Evolutionary conservation across 2,329 filamentous ascomycete genomes (phyloP).

Genomic region (Sporothrix pseudoabietina): DNA sequence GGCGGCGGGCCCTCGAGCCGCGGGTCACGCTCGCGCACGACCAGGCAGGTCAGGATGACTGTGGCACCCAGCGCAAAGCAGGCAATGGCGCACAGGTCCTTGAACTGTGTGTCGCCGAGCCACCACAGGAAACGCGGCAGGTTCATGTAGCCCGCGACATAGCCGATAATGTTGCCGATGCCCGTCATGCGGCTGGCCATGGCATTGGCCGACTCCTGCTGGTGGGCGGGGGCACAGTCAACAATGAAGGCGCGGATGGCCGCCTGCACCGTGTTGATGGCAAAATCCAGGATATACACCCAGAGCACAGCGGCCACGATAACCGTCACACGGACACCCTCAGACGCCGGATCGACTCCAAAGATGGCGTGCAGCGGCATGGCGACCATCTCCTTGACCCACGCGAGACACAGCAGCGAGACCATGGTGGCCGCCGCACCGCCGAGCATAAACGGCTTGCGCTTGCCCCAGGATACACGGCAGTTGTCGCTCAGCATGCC

Average conservation of each 20-base stretch:
- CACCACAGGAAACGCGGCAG: conserved; percentile 74
- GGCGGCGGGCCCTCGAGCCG: conserved; percentile 66
- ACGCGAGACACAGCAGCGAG: conserved; percentile 70
- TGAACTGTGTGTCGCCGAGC: conserved; percentile 87
- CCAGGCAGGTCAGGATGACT: conserved; percentile 67
- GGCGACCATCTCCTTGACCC: conserved; percentile 71
- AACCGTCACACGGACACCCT: conserved; percentile 63
- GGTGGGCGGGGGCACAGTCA: conserved; percentile 86
- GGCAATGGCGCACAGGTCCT: conserved; percentile 85
- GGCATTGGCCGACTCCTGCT: conserved; percentile 90
- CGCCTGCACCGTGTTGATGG: conserved; percentile 95
- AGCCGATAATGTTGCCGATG: conserved; percentile 87
- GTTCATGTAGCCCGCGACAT: conserved; percentile 81
- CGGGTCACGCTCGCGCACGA: conserved; percentile 79
- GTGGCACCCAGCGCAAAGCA: conserved; percentile 71
- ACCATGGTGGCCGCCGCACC: conserved; percentile 68
- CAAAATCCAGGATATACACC: conserved; percentile 89
- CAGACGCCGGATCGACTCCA: conserved; percentile 66
- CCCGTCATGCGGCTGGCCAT: conserved; percentile 89
- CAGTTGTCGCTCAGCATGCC: conserved; percentile 81
- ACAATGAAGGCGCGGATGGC: conserved; percentile 90
- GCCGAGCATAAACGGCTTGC: conserved; percentile 78
- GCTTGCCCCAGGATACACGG: conserved; percentile 71
- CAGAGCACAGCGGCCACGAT: conserved; percentile 81
- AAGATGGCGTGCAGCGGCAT: conserved; percentile 66